A percentile compares a stretch with the other conserved stretches of the same genome.
Conservation (phyloP, 306 rosid species). For the Inga laurina region DNA sequence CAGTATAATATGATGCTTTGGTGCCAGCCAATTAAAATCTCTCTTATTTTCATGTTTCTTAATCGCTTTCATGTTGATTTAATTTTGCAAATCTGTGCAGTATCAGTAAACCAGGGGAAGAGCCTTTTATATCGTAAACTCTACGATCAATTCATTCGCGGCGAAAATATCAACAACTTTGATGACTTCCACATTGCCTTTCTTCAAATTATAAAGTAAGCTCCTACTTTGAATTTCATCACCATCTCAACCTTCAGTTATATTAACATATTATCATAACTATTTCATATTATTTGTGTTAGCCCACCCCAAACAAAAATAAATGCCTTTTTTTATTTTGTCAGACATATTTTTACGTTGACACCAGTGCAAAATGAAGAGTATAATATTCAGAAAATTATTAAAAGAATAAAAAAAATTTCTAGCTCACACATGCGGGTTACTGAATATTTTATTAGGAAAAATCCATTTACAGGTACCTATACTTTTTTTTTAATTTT, state of each 20-base stretch:
- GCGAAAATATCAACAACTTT: slow-evolving; percentile 23
- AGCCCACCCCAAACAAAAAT: too few species aligned
- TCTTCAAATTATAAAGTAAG: slow-evolving; percentile 66
- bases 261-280: too few species aligned
- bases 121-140: slow-evolving; percentile 23
- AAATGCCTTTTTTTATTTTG: too few species aligned
- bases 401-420: too few species aligned
- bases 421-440: not conserved
- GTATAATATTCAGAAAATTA: too few species aligned
- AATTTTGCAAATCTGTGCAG: slow-evolving; percentile 36
- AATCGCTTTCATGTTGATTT: not conserved
- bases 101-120: slow-evolving; percentile 35
- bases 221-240: not conserved
- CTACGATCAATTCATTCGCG: slow-evolving; percentile 31
- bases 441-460: too few species aligned
- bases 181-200: slow-evolving; percentile 46
- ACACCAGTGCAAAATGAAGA: too few species aligned
- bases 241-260: not conserved
- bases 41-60: not conserved
- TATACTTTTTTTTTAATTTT: too few species aligned
- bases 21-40: not conserved
- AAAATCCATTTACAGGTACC: too few species aligned
- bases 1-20: not conserved
- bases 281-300: too few species aligned
- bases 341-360: too few species aligned